Evolutionary conservation across 495 filamentous ascomycete genomes (phyloP).

Genomic region (Aspergillus funiculosus): DNA sequence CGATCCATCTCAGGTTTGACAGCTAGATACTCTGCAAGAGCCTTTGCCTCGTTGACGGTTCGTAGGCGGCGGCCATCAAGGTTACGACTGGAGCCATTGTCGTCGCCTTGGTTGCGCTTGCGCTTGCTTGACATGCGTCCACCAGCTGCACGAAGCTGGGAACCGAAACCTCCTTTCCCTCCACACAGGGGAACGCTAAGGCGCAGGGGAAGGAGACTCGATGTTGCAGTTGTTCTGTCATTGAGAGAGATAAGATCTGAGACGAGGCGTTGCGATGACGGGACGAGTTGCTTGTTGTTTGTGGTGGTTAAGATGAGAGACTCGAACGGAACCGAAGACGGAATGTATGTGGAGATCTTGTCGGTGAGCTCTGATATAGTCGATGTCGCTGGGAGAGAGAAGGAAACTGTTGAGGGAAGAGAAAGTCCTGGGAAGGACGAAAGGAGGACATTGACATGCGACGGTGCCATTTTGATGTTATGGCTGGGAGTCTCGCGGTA

Average conservation of each 20-base stretch:
- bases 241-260: constrained; percentile 22
- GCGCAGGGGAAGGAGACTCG: constrained; percentile 74
- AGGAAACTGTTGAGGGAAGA: constrained; percentile 69
- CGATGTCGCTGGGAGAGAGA: constrained; percentile 60
- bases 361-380: constrained; percentile 60
- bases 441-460: constrained; percentile 72
- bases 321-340: constrained; percentile 39
- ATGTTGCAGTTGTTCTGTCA: constrained; percentile 39
- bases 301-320: constrained; percentile 74
- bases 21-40: constrained; percentile 87
- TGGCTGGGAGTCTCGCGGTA: background rate
- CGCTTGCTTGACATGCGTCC: constrained; percentile 94
- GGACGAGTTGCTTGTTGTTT: constrained; percentile 63
- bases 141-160: constrained; percentile 91
- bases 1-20: constrained; percentile 96
- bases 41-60: constrained; percentile 91
- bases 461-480: constrained; percentile 27
- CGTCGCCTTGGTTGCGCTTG: constrained; percentile 78
- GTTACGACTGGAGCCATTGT: constrained; percentile 83
- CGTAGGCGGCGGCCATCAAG: constrained; percentile 86
- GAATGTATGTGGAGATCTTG: constrained; percentile 59
- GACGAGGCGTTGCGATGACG: constrained; percentile 30
- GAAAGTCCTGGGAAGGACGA: constrained; percentile 77
- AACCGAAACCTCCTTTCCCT: constrained; percentile 96
- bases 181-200: constrained; percentile 70